A percentile compares a stretch with the other conserved stretches of the same genome.
phyloP scores from a whole-genome alignment of 2,329 filamentous ascomycete genomes.

The Madurella mycetomatis region DNA sequence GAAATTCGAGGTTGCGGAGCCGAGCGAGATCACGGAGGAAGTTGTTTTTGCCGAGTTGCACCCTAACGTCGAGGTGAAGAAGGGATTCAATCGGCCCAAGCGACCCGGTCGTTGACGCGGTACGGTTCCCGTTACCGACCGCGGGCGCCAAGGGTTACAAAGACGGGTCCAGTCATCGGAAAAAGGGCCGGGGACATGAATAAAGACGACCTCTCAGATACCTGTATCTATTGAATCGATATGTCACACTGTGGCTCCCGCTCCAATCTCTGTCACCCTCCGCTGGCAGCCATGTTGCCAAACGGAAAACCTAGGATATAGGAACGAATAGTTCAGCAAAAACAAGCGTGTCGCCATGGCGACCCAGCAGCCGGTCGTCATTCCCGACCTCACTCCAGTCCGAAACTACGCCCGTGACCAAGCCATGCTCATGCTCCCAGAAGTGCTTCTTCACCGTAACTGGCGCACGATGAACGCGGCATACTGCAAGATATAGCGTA shows the following conservation, averaged over 20 bases:
- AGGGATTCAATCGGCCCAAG: slow-evolving; percentile 73
- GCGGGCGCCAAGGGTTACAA: not conserved
- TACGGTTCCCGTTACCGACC: not conserved
- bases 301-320: too few species aligned
- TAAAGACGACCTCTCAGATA: too few species aligned
- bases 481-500: not conserved
- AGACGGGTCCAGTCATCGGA: too few species aligned
- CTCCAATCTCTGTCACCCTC: too few species aligned
- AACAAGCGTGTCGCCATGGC: not conserved
- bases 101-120: slow-evolving; percentile 56
- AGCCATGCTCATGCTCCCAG: not conserved
- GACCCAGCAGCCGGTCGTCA: not conserved
- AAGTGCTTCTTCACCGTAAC: not conserved
- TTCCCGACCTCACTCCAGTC: not conserved
- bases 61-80: slow-evolving; percentile 60
- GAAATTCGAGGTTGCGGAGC: slow-evolving; percentile 64
- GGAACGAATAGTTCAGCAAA: not conserved
- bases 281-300: too few species aligned
- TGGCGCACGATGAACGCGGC: not conserved
- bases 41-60: slow-evolving; percentile 63
- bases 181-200: too few species aligned
- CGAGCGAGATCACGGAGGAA: slow-evolving; percentile 65
- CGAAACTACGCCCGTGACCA: not conserved
- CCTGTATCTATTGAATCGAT: too few species aligned
- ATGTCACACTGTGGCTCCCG: too few species aligned